Evolutionary conservation across 345 rosid genomes (phyloP).

Genomic region (Chamaenerion angustifolium): DNA sequence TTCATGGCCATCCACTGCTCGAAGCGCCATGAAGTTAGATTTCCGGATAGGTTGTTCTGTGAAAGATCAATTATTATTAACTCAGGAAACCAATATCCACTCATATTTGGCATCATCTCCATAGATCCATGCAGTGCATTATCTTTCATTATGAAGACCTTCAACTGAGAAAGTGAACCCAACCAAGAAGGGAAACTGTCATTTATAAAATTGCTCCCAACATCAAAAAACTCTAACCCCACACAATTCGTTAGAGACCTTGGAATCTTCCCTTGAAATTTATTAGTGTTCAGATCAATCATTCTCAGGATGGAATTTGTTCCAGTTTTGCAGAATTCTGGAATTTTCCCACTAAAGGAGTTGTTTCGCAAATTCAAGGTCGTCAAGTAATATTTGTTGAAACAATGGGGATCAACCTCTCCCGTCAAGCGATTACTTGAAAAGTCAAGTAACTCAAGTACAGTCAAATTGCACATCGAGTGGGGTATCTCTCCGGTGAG

Average conservation of each 20-base stretch:
- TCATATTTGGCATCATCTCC: neutral
- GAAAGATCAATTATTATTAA: neutral
- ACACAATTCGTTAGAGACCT: conserved; percentile 1
- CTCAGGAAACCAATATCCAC: neutral
- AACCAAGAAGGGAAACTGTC: conserved; percentile 4
- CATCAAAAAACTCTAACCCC: neutral
- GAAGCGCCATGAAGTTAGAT: neutral
- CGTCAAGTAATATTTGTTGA: too few relatives aligned
- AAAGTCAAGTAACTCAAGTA: conserved; percentile 3
- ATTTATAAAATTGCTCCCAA: neutral
- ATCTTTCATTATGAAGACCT: conserved; percentile 1
- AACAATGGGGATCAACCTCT: too few relatives aligned
- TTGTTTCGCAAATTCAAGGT: too few relatives aligned
- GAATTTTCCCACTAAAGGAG: too few relatives aligned
- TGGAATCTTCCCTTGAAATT: conserved; percentile 6
- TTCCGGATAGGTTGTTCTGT: neutral
- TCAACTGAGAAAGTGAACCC: neutral
- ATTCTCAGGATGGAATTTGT: too few relatives aligned
- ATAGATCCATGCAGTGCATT: conserved; percentile 1
- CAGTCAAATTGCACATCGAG: conserved; percentile 3
- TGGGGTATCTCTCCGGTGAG: conserved; percentile 8
- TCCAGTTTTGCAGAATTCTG: too few relatives aligned
- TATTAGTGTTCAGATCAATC: conserved; percentile 9
- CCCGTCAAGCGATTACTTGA: conserved; percentile 9
- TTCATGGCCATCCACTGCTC: conserved; percentile 1